Evolutionary conservation across 495 filamentous ascomycete species (phyloP).

Genomic region (Talaromyces wortmannii): DNA sequence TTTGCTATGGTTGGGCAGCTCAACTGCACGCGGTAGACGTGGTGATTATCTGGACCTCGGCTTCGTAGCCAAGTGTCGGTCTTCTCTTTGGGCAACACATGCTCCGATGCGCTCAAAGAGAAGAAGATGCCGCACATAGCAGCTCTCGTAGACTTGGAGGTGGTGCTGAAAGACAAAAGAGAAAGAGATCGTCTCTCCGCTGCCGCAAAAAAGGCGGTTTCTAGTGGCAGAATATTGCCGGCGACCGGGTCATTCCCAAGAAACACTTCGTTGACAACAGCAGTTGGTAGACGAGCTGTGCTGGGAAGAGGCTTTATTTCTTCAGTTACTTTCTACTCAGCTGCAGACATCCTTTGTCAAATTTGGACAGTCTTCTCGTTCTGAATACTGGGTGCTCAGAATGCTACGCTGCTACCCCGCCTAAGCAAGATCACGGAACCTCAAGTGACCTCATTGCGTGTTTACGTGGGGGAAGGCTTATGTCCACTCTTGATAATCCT

Average conservation of each 20-base stretch:
- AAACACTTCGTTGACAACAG: too few relatives aligned
- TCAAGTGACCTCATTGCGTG: neutral
- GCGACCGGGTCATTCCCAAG: too few relatives aligned
- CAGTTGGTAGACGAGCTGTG: too few relatives aligned
- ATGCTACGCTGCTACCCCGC: neutral
- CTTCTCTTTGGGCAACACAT: constrained; percentile 28
- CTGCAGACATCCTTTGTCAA: too few relatives aligned
- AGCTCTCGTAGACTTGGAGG: neutral
- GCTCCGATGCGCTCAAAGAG: constrained; percentile 32
- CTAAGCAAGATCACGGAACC: neutral
- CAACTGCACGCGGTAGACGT: constrained; percentile 21
- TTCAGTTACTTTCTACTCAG: neutral
- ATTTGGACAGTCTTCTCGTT: too few relatives aligned
- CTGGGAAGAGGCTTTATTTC: neutral
- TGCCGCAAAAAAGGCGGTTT: neutral
- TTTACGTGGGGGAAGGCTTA: neutral
- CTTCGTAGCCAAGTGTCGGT: constrained; percentile 34
- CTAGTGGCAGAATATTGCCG: neutral
- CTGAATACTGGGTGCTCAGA: neutral
- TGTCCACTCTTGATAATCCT: neutral
- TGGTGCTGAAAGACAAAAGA: neutral
- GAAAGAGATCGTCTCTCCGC: neutral
- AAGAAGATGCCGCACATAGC: constrained; percentile 64
- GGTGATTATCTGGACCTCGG: constrained; percentile 51
- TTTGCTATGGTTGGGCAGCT: constrained; percentile 9